Conservation (phyloP, 768 basidiomycete species). For the Lyophyllum decastes region DNA sequence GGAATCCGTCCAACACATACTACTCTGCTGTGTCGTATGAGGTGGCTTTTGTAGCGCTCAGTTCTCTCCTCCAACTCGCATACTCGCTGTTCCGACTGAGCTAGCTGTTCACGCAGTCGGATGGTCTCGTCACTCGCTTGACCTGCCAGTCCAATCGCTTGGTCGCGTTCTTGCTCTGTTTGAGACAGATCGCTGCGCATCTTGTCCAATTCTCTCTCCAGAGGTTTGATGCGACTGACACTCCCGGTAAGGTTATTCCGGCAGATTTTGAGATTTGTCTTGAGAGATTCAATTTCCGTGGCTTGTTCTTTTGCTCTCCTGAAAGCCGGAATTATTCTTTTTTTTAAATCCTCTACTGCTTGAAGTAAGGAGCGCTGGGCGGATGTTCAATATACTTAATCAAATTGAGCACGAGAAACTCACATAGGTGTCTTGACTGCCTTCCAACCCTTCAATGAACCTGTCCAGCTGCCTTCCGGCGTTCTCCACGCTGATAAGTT, state of each 20-base stretch:
- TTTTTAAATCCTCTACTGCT: slow-evolving; percentile 40
- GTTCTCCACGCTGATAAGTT: slow-evolving; percentile 34
- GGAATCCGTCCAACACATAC: background rate
- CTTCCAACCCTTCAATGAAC: slow-evolving; percentile 24
- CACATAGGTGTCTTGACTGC: slow-evolving; percentile 29
- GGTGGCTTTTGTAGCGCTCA: slow-evolving; percentile 27
- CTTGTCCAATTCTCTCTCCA: slow-evolving; percentile 22
- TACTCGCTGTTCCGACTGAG: slow-evolving; percentile 18
- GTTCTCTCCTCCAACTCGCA: slow-evolving; percentile 29
- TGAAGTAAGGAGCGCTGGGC: slow-evolving; percentile 31
- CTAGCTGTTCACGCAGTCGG: slow-evolving; percentile 16
- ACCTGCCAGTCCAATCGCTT: slow-evolving; percentile 29
- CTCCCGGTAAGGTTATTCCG: slow-evolving; percentile 7
- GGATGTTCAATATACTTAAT: background rate
- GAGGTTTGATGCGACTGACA: background rate
- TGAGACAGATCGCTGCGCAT: slow-evolving; percentile 17
- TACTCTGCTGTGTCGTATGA: slow-evolving; percentile 20
- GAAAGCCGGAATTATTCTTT: slow-evolving; percentile 42
- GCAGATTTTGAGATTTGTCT: slow-evolving; percentile 14
- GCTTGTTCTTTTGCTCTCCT: slow-evolving; percentile 28
- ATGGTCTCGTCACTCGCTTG: slow-evolving; percentile 25
- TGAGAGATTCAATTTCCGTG: slow-evolving; percentile 26
- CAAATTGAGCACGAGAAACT: slow-evolving; percentile 9
- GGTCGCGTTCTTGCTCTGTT: slow-evolving; percentile 24
- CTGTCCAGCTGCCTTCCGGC: slow-evolving; percentile 35